Base-by-base conservation (phyloP, 495 filamentous ascomycete genomes). In the Neurospora sp. region DNA sequence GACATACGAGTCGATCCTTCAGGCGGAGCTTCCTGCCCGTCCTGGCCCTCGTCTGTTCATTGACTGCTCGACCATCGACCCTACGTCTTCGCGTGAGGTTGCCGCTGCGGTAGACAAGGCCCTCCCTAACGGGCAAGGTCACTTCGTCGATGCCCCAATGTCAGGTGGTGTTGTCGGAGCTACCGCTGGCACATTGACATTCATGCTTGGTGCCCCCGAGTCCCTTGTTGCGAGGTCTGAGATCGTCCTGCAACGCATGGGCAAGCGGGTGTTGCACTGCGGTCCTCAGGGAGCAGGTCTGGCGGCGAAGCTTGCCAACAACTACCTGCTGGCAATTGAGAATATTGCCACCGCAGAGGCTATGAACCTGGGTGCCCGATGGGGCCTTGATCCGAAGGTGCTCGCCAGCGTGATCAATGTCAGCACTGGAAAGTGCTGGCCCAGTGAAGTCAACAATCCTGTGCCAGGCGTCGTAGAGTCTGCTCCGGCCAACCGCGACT, bases 291-390 rank as follows among this genome's bases (percentile, higher is more conserved):
- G 93, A 3, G 85, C 91, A 21, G 94, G 94, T 3, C 85, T 98
- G 1, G 90, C 91, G 3, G 93, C 90, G 13, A 98, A 98, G 80
- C 86, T 98, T 9, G 92, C 94, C 37, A 98, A 98, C 81, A 98
- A 98, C 78, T 97, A 97, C 79, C 89, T 97, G 45, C 85, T 98
- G 13, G 93, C 93, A 3, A 90, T 98, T 73, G 94, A 93, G 80
- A 98, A 97, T 78, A 94, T 98, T 76, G 94, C 93, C 3, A 94
- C 93, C 0, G 91, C 92, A 1, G 94, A 98, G 81, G 94, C 93
- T 1, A 97, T 98, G 94, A 94, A 94, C 74, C 88, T 98, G 24
- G 94, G 93, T 36, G 89, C 95, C 28, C 89, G 88, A 74, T 93
- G 91, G 87, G 94, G 94, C 2, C 86, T 98, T 11, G 92, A 97